phyloP scores from a whole-genome alignment of 2,329 filamentous ascomycete species.

The Aspergillus alliaceus region DNA sequence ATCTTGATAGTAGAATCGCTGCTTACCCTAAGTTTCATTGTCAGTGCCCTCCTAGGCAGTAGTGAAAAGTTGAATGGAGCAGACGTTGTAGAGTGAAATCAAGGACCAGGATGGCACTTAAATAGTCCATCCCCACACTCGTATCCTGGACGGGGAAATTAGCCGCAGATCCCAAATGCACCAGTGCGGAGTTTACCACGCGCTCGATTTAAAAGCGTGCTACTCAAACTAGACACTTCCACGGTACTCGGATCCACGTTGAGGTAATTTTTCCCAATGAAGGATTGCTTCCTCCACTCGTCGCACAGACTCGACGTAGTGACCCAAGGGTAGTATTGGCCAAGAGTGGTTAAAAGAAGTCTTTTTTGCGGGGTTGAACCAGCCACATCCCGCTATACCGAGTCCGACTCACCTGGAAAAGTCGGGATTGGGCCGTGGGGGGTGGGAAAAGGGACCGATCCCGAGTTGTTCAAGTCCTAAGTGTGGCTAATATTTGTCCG shows the following conservation, averaged over 20 bases:
- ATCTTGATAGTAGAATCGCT: not conserved
- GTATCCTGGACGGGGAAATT: slow-evolving; percentile 10
- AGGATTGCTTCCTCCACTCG: too few relatives aligned
- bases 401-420: not conserved
- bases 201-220: not conserved
- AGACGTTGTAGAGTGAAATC: not conserved
- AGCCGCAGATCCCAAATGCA: slow-evolving; percentile 11
- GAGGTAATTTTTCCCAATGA: not conserved
- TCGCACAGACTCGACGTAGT: not conserved
- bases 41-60: not conserved
- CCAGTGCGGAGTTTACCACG: not conserved
- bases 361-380: not conserved
- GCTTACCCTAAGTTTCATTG: slow-evolving; percentile 17
- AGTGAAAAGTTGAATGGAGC: not conserved
- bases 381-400: not conserved
- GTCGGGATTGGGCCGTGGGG: not conserved
- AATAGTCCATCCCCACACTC: slow-evolving; percentile 2
- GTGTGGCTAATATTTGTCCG: not conserved
- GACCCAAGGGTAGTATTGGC: not conserved
- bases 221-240: not conserved
- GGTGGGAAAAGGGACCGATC: not conserved
- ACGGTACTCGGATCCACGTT: not conserved
- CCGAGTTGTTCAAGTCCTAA: not conserved
- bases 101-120: not conserved
- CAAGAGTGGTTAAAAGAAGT: not conserved